Evolutionary conservation across 768 basidiomycete genomes (phyloP).

Genomic region (Xanthoconium purpureum): DNA sequence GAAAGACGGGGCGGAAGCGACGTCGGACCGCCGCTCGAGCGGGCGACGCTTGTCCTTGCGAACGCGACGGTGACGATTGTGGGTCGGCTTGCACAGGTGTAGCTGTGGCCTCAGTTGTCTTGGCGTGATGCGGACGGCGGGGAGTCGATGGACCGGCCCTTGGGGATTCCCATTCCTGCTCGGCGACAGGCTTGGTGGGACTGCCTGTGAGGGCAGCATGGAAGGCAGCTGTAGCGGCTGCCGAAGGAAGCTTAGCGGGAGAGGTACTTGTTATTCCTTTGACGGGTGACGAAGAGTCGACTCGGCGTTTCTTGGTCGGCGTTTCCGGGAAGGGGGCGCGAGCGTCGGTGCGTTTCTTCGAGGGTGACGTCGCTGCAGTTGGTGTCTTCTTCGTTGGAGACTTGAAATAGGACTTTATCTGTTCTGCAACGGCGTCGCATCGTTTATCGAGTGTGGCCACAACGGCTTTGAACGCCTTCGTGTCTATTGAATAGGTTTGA

Average conservation of each 20-base stretch:
- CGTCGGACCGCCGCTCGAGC: constrained; percentile 19
- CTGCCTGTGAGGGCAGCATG: too few species aligned
- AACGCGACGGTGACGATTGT: constrained; percentile 4
- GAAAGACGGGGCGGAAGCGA: too few species aligned
- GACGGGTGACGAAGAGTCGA: constrained; percentile 9
- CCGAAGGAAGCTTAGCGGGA: too few species aligned
- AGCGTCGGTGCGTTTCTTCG: constrained; percentile 24
- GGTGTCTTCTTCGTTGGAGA: constrained; percentile 11
- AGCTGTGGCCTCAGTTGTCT: not conserved
- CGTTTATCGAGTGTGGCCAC: constrained; percentile 21
- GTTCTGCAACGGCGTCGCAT: constrained; percentile 34
- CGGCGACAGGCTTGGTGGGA: too few species aligned
- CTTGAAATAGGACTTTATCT: constrained; percentile 22
- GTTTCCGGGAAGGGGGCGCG: constrained; percentile 36
- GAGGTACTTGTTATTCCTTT: not conserved
- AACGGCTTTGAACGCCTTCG: constrained; percentile 19
- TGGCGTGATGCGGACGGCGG: constrained; percentile 5
- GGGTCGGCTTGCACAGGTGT: constrained; percentile 10
- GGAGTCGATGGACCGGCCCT: too few species aligned
- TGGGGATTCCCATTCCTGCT: too few species aligned
- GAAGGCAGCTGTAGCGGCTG: too few species aligned
- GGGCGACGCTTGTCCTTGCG: constrained; percentile 10
- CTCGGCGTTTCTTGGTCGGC: constrained; percentile 42
- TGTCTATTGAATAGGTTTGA: constrained; percentile 13
- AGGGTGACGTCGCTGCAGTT: constrained; percentile 15